Evolutionary conservation across 352 stramenopile genomes (phyloP).

Genomic region (Globisporangium sylvaticum): DNA sequence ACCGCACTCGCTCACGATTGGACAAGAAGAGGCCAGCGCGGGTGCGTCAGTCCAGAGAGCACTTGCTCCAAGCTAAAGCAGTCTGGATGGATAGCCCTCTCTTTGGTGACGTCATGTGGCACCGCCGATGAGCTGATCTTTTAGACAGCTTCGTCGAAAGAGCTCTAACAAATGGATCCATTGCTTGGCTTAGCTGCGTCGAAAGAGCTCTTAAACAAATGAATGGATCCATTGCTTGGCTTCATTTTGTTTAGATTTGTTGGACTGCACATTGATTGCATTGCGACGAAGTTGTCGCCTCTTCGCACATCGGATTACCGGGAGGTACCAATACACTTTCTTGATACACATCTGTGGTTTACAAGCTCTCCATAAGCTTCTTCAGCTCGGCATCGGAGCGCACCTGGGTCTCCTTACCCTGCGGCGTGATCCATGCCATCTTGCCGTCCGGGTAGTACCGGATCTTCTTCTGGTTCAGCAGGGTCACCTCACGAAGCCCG

Average conservation of each 20-base stretch:
- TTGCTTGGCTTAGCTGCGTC: no score
- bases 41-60: neutral
- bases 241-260: no score
- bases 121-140: neutral
- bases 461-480: slow-evolving; percentile 67
- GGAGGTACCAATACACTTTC: no score
- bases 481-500: slow-evolving; percentile 72
- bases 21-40: neutral
- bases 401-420: slow-evolving; percentile 52
- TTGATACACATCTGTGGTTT: neutral
- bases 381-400: slow-evolving; percentile 62
- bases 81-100: neutral
- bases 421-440: slow-evolving; percentile 47
- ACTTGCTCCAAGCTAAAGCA: neutral
- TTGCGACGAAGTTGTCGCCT: no score
- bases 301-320: no score
- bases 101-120: neutral
- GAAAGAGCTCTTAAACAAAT: no score
- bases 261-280: no score
- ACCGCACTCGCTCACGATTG: neutral
- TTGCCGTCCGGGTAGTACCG: slow-evolving; percentile 72
- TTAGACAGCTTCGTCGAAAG: neutral
- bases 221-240: no score
- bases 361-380: slow-evolving; percentile 41
- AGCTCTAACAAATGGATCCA: neutral